Evolutionary conservation across 1,284 basidiomycete species (phyloP).

Genomic region (Apiotrichum porosum): DNA sequence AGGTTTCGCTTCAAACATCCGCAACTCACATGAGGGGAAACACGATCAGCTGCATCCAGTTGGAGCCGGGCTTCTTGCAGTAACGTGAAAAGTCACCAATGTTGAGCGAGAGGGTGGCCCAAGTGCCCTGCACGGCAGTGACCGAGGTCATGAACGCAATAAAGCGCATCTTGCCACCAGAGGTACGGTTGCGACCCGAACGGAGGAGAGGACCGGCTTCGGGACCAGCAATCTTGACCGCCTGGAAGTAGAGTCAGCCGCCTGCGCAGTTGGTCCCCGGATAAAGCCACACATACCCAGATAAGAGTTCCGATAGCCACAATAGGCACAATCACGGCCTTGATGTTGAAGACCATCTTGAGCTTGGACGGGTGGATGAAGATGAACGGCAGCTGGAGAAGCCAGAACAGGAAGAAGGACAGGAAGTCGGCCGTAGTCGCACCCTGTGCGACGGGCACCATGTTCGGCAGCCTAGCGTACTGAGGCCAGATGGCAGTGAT

Average conservation of each 20-base stretch:
- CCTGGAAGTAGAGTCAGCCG: conserved; percentile 46
- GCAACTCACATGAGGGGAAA: conserved; percentile 56
- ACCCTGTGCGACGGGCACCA: conserved; percentile 56
- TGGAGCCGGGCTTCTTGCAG: conserved; percentile 36
- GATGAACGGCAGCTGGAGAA: conserved; percentile 58
- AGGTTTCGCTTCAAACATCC: conserved; percentile 57
- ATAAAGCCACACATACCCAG: conserved; percentile 58
- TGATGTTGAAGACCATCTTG: conserved; percentile 65
- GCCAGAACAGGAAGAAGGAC: conserved; percentile 74
- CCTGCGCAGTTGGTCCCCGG: no score
- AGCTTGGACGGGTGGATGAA: conserved; percentile 70
- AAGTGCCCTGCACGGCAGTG: conserved; percentile 33
- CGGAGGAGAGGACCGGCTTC: conserved; percentile 58
- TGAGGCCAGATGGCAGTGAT: conserved; percentile 74
- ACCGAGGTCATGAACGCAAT: conserved; percentile 37
- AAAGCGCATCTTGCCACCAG: conserved; percentile 29
- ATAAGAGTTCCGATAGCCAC: conserved; percentile 67
- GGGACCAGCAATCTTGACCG: conserved; percentile 61
- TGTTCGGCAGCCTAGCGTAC: conserved; percentile 60
- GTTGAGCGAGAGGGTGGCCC: conserved; percentile 57
- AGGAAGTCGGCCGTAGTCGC: conserved; percentile 59
- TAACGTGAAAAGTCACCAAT: conserved; percentile 59
- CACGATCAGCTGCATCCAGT: conserved; percentile 62
- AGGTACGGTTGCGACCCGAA: conserved; percentile 18
- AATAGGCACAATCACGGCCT: conserved; percentile 60